phyloP scores from a whole-genome alignment of 768 basidiomycete species.

The Clavaria fumosa region DNA sequence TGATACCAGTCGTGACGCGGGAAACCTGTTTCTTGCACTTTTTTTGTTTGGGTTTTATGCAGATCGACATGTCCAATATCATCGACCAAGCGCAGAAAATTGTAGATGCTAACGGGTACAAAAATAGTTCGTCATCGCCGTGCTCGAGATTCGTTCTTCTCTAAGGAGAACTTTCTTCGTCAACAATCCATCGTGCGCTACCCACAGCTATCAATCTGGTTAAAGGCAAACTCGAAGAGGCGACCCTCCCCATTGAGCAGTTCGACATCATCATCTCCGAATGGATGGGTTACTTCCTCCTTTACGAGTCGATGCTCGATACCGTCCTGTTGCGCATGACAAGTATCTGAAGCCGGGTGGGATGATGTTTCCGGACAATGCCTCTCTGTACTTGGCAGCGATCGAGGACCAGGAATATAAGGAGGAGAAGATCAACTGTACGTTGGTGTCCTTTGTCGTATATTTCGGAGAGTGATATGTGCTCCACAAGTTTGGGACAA shows the following conservation, averaged over 20 bases:
- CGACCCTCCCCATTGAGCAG: constrained; percentile 72
- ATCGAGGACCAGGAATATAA: constrained; percentile 99
- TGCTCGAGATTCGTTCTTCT: constrained; percentile 6
- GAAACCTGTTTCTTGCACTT: no score
- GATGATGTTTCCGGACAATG: constrained; percentile 91
- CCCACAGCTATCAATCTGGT: constrained; percentile 90
- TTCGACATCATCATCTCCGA: constrained; percentile 99
- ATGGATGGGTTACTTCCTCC: constrained; percentile 99
- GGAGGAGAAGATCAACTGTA: constrained; percentile 99
- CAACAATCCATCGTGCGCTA: no score
- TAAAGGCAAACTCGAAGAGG: constrained; percentile 95
- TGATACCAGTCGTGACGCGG: no score
- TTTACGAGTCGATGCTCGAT: constrained; percentile 99
- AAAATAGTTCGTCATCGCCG: constrained; percentile 82
- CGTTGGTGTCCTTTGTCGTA: constrained; percentile 19
- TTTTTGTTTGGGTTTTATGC: no score
- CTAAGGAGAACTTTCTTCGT: constrained; percentile 7
- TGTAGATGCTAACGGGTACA: constrained; percentile 90
- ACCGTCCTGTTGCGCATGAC: constrained; percentile 91
- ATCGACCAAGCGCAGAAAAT: constrained; percentile 98
- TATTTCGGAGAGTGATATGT: neutral
- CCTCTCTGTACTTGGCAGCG: constrained; percentile 83
- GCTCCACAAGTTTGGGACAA: constrained; percentile 89
- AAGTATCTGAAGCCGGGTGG: constrained; percentile 87
- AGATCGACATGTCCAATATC: constrained; percentile 99